phyloP scores from a whole-genome alignment of 2,329 filamentous ascomycete genomes.

The Paecilomyces fulvus region DNA sequence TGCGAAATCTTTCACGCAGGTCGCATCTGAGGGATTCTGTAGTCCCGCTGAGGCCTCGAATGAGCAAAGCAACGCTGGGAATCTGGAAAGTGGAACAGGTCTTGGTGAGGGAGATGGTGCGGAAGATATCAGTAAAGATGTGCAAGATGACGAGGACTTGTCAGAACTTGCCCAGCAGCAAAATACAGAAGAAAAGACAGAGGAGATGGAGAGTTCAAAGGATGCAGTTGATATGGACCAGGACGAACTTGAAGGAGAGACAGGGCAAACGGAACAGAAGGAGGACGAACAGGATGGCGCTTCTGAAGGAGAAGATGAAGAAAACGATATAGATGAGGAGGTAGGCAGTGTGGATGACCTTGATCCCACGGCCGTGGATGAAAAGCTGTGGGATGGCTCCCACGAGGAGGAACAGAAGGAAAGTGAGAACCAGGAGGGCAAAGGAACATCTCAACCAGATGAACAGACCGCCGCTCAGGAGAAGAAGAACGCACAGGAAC shows the following conservation, averaged over 20 bases:
- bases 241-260: slow-evolving; percentile 81
- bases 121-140: slow-evolving; percentile 96
- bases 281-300: slow-evolving; percentile 51
- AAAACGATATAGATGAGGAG: slow-evolving; percentile 77
- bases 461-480: slow-evolving; percentile 57
- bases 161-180: slow-evolving; percentile 82
- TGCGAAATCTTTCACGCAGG: slow-evolving; percentile 65
- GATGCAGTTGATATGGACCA: slow-evolving; percentile 56
- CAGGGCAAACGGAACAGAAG: slow-evolving; percentile 49
- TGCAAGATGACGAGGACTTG: slow-evolving; percentile 86
- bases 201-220: slow-evolving; percentile 37
- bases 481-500: slow-evolving; percentile 23
- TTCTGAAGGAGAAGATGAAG: slow-evolving; percentile 54
- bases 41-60: slow-evolving; percentile 74
- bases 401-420: slow-evolving; percentile 58
- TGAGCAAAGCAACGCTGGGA: slow-evolving; percentile 60
- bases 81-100: slow-evolving; percentile 84
- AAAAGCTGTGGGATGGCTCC: slow-evolving; percentile 97
- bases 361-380: slow-evolving; percentile 82
- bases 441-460: slow-evolving; percentile 45
- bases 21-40: slow-evolving; percentile 83
- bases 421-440: slow-evolving; percentile 64
- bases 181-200: slow-evolving; percentile 49
- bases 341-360: slow-evolving; percentile 84
- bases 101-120: slow-evolving; percentile 91